These are phyloP conservation scores for Herpetospermum pedunculosum DNA, from an alignment of 306 rosid species.

Conservation along the genomic window DNA sequence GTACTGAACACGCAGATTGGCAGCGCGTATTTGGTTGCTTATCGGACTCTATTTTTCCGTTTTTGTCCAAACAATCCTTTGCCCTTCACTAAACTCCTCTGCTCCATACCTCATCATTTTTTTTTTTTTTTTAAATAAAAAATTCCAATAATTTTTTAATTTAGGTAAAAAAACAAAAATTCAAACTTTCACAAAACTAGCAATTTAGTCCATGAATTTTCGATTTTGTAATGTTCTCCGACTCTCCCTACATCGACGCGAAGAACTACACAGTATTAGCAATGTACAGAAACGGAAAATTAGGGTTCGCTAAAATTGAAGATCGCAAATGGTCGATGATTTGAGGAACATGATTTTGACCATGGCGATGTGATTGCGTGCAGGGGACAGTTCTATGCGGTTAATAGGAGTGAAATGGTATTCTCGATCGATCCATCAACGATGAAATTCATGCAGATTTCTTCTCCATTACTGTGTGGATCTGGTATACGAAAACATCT, in stretches of 20 bases:
- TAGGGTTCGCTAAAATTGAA: slow-evolving; percentile 27
- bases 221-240: slow-evolving; percentile 29
- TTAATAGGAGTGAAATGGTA: slow-evolving; percentile 44
- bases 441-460: slow-evolving; percentile 22
- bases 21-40: neutral
- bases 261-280: slow-evolving; percentile 19
- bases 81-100: neutral
- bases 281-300: slow-evolving; percentile 25
- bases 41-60: neutral
- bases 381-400: slow-evolving; percentile 45
- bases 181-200: no score
- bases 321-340: slow-evolving; percentile 26
- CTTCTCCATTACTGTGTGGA: slow-evolving; percentile 43
- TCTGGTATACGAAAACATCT: slow-evolving; percentile 47
- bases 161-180: no score
- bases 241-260: slow-evolving; percentile 21
- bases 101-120: neutral
- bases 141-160: no score
- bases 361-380: slow-evolving; percentile 41
- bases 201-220: no score
- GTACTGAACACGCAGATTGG: neutral
- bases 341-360: slow-evolving; percentile 18
- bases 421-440: slow-evolving; percentile 36
- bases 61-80: neutral
- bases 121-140: no score